phyloP scores from a whole-genome alignment of 176 grass and related monocot genomes.

The Carex littledalei region DNA sequence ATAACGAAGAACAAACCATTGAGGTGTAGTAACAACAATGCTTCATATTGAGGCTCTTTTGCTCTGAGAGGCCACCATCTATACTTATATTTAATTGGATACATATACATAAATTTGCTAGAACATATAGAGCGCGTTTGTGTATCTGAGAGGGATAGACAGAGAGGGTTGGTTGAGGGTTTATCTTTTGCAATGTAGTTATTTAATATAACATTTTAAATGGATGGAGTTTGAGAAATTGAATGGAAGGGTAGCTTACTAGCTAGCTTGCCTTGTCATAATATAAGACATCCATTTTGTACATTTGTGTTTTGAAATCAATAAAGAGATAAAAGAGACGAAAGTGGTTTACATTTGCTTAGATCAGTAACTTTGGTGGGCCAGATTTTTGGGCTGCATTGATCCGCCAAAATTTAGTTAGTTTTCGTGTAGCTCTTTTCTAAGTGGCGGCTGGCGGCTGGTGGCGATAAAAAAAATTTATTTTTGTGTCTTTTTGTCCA shows the following conservation, averaged over 20 bases:
- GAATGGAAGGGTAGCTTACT: slow-evolving; percentile 1
- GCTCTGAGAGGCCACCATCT: not conserved
- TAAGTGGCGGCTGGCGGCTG: not conserved
- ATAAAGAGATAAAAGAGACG: not conserved
- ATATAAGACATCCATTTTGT: not conserved
- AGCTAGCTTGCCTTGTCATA: not conserved
- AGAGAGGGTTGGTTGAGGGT: not conserved
- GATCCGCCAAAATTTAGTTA: slow-evolving; percentile 5
- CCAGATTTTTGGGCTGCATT: not conserved
- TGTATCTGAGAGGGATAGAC: not conserved
- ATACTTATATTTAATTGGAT: not conserved
- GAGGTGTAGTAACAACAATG: slow-evolving; percentile 3
- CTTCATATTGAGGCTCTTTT: slow-evolving; percentile 20
- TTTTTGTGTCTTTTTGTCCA: not conserved
- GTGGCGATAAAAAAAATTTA: not conserved
- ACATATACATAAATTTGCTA: slow-evolving; percentile 5
- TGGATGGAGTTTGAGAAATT: slow-evolving; percentile 2
- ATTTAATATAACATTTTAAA: slow-evolving; percentile 7
- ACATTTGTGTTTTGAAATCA: slow-evolving; percentile 8
- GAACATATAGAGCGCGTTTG: not conserved
- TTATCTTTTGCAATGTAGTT: slow-evolving; percentile 3
- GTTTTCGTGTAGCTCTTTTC: not conserved
- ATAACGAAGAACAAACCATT: not conserved
- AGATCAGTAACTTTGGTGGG: slow-evolving; percentile 3
- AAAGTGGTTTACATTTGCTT: slow-evolving; percentile 12